phyloP scores from a whole-genome alignment of 2,329 filamentous ascomycete genomes.

The Ilyonectria mors-panacis region DNA sequence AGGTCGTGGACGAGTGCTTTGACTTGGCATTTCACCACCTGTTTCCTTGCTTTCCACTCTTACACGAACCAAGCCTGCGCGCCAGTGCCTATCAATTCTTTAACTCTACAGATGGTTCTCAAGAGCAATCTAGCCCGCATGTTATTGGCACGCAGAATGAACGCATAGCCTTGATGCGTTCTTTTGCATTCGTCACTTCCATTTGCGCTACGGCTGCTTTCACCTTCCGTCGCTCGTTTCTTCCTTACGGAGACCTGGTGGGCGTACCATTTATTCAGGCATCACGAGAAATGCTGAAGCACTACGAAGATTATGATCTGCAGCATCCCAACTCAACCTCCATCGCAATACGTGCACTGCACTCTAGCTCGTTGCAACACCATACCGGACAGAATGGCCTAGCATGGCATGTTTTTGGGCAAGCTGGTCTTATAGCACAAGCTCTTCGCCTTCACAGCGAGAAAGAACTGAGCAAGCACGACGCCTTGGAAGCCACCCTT shows the following conservation, averaged over 20 bases:
- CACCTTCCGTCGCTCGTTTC: neutral
- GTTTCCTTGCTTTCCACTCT: too few species aligned
- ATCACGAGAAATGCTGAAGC: slow-evolving; percentile 10
- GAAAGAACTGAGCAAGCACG: neutral
- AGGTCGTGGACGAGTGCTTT: too few species aligned
- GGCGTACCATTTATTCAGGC: slow-evolving; percentile 6
- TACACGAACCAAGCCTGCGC: too few species aligned
- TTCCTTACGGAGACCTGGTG: neutral
- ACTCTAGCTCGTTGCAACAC: slow-evolving; percentile 16
- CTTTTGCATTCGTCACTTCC: neutral
- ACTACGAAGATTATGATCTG: slow-evolving; percentile 25
- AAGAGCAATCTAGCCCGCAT: too few species aligned
- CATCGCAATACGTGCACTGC: slow-evolving; percentile 13
- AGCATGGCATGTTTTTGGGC: slow-evolving; percentile 21
- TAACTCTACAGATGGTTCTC: too few species aligned
- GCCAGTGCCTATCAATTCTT: too few species aligned
- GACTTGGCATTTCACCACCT: too few species aligned
- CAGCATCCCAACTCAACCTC: slow-evolving; percentile 24
- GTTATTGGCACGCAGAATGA: too few species aligned
- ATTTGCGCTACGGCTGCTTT: neutral
- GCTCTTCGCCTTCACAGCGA: slow-evolving; percentile 1
- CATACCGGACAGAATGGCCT: slow-evolving; percentile 6
- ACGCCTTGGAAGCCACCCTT: neutral
- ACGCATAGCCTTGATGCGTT: too few species aligned
- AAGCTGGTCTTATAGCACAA: slow-evolving; percentile 17